A percentile compares a stretch with the other conserved stretches of the same genome.
These are phyloP conservation scores for Nannochloropsis salina DNA, from an alignment of 108 stramenopile species.

Conservation along the genomic window DNA sequence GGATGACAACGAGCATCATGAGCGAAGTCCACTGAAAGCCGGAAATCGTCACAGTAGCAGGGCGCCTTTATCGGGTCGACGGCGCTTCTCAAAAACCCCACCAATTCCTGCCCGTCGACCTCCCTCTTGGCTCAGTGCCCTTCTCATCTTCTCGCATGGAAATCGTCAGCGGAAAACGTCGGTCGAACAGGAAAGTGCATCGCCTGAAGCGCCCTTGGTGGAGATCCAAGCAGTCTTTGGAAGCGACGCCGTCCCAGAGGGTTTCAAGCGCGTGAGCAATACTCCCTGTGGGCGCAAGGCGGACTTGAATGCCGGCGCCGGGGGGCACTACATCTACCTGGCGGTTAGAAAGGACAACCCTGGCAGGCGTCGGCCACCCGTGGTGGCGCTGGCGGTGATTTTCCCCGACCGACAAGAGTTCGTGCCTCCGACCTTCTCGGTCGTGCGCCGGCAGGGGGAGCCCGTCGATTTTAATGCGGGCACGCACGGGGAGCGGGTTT, in stretches of 20 bases:
- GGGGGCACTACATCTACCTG: conserved; percentile 34
- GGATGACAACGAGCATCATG: background rate
- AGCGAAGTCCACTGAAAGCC: background rate
- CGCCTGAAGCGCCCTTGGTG: background rate
- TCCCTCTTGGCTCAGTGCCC: no score
- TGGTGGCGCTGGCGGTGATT: conserved; percentile 43
- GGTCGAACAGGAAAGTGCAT: no score
- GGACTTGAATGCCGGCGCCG: conserved; percentile 31
- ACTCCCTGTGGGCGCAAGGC: conserved; percentile 30
- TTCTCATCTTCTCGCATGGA: no score
- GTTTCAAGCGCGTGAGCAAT: conserved; percentile 18
- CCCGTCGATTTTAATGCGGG: conserved; percentile 48
- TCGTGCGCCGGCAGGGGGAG: conserved; percentile 38
- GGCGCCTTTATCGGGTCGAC: background rate
- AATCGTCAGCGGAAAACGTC: no score
- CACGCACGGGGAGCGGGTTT: conserved; percentile 49
- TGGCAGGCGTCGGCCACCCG: conserved; percentile 12
- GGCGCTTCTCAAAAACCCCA: no score
- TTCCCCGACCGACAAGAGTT: conserved; percentile 51
- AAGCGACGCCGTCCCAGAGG: conserved; percentile 26
- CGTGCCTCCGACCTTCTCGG: conserved; percentile 26
- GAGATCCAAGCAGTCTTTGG: conserved; percentile 29
- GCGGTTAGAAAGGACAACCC: background rate
- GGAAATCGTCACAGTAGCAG: background rate
- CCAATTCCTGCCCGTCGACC: no score